phyloP scores from a whole-genome alignment of 139 green algal genomes.

The Volvox africanus region DNA sequence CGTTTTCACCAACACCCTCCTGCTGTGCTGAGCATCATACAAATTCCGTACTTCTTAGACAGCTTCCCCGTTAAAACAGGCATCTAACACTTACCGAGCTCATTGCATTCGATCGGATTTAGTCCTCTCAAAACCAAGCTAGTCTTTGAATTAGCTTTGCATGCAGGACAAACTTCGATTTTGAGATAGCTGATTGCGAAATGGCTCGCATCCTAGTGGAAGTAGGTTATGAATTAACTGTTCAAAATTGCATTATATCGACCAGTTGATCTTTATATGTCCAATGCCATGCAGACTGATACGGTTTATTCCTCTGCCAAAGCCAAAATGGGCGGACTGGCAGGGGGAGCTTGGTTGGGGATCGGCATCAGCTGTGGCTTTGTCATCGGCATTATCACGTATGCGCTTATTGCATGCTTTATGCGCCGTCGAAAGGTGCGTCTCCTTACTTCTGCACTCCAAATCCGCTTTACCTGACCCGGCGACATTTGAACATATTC shows the following conservation, averaged over 20 bases:
- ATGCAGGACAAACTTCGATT: neutral
- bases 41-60: too few species aligned
- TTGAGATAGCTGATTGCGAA: neutral
- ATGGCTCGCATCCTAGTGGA: neutral
- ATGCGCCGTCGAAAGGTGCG: neutral
- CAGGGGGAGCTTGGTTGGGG: neutral
- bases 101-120: too few species aligned
- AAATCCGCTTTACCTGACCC: too few species aligned
- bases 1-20: too few species aligned
- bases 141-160: too few species aligned
- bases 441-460: too few species aligned
- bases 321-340: neutral
- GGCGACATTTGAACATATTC: too few species aligned
- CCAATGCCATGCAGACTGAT: neutral
- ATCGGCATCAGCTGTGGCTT: conserved; percentile 12
- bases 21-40: too few species aligned
- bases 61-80: too few species aligned
- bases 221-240: neutral
- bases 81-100: too few species aligned
- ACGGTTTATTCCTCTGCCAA: neutral
- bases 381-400: neutral
- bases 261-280: neutral
- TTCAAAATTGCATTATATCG: neutral
- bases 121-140: too few species aligned
- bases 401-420: neutral